phyloP scores from a whole-genome alignment of 2,329 filamentous ascomycete genomes.

The Colletotrichum viniferum region DNA sequence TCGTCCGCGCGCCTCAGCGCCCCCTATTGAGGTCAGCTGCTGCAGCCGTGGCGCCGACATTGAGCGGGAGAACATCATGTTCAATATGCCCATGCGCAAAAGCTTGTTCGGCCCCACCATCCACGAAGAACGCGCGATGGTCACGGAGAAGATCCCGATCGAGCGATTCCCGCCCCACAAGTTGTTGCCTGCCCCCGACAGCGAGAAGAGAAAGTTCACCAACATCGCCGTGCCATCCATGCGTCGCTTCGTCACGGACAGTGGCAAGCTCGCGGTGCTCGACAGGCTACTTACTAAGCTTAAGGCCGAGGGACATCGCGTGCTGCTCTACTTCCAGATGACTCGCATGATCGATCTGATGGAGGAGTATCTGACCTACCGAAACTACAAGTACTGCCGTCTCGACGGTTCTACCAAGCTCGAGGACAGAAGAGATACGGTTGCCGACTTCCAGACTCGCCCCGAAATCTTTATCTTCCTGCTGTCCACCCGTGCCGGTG shows the following conservation, averaged over 20 bases:
- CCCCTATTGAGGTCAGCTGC: slow-evolving; percentile 82
- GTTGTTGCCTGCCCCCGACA: slow-evolving; percentile 79
- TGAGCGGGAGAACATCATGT: slow-evolving; percentile 77
- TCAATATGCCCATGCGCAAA: slow-evolving; percentile 78
- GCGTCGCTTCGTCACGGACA: slow-evolving; percentile 96
- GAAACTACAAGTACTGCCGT: slow-evolving; percentile 98
- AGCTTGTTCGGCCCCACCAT: slow-evolving; percentile 71
- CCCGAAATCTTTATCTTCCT: slow-evolving; percentile 98
- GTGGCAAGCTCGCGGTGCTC: slow-evolving; percentile 91
- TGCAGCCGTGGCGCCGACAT: slow-evolving; percentile 66
- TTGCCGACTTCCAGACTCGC: slow-evolving; percentile 93
- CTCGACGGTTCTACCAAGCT: slow-evolving; percentile 97
- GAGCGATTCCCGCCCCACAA: slow-evolving; percentile 65
- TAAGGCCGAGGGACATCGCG: slow-evolving; percentile 91
- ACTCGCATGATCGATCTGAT: slow-evolving; percentile 99
- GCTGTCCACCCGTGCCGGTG: slow-evolving; percentile 93
- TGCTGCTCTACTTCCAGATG: slow-evolving; percentile 99
- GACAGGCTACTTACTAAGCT: slow-evolving; percentile 87
- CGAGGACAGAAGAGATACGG: slow-evolving; percentile 94
- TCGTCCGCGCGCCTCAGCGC: slow-evolving; percentile 78
- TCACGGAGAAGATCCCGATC: slow-evolving; percentile 74
- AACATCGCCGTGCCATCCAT: slow-evolving; percentile 94
- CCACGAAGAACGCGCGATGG: slow-evolving; percentile 72
- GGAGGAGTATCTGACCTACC: slow-evolving; percentile 98
- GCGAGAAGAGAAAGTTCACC: slow-evolving; percentile 83